A percentile compares a stretch with the other conserved stretches of the same genome.
phyloP scores from a whole-genome alignment of 257 asterid genomes.

The Rubia yunnanensis region DNA sequence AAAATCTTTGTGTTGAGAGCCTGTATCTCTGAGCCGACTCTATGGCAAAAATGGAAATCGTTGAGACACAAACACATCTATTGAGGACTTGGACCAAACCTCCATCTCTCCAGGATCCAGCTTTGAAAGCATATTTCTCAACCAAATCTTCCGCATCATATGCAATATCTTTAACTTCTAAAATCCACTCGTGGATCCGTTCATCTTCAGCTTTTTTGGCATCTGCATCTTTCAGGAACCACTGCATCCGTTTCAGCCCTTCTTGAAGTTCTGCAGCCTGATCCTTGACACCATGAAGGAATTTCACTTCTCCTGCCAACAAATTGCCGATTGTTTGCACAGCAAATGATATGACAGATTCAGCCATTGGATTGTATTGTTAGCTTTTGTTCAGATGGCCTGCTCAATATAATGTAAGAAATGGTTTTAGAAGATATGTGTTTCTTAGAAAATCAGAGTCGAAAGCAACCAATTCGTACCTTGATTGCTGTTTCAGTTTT shows the following conservation, averaged over 20 bases:
- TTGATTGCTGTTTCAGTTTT: too few species aligned
- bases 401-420: too few species aligned
- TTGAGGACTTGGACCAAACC: neutral
- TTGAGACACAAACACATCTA: neutral
- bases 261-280: slow-evolving; percentile 2
- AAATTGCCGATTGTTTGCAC: neutral
- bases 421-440: too few species aligned
- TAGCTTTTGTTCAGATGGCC: too few species aligned
- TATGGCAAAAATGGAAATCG: neutral
- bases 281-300: neutral
- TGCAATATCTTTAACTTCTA: neutral
- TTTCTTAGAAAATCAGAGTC: too few species aligned
- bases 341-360: neutral
- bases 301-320: slow-evolving; percentile 5
- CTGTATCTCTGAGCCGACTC: neutral
- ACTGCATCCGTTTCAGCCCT: neutral
- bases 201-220: neutral
- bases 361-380: slow-evolving; percentile 3
- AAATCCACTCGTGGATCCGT: slow-evolving; percentile 1
- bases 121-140: neutral
- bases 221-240: slow-evolving; percentile 9
- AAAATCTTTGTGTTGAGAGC: neutral
- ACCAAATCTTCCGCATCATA: slow-evolving; percentile 6
- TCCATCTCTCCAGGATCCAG: slow-evolving; percentile 3
- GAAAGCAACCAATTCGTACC: too few species aligned